phyloP scores from a whole-genome alignment of 805 yeast species.

The Hanseniaspora valbyensis region DNA sequence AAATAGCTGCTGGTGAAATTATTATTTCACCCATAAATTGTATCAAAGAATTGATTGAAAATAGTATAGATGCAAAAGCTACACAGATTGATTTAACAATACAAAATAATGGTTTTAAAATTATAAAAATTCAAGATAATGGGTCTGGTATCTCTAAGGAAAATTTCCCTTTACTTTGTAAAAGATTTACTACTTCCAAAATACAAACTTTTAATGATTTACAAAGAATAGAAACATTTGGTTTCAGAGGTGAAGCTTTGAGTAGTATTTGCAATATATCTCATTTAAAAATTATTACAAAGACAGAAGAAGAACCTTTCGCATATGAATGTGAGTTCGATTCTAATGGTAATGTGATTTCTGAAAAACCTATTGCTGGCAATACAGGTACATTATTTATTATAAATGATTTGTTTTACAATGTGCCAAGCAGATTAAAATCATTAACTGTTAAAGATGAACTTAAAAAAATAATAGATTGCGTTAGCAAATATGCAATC shows the following conservation, averaged over 20 bases:
- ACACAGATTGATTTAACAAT: constrained; percentile 63
- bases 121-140: constrained; percentile 79
- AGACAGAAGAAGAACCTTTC: constrained; percentile 39
- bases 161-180: constrained; percentile 73
- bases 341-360: constrained; percentile 32
- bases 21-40: constrained; percentile 92
- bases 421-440: constrained; percentile 65
- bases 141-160: constrained; percentile 69
- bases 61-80: constrained; percentile 78
- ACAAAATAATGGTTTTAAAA: constrained; percentile 86
- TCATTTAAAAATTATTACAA: constrained; percentile 68
- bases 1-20: constrained; percentile 96
- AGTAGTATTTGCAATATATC: constrained; percentile 90
- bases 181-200: constrained; percentile 87
- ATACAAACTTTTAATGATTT: constrained; percentile 65
- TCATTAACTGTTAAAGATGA: constrained; percentile 65
- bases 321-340: constrained; percentile 14
- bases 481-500: constrained; percentile 71
- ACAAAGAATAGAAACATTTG: constrained; percentile 61
- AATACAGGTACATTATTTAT: constrained; percentile 71
- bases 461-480: constrained; percentile 63
- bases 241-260: constrained; percentile 93
- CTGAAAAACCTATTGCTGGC: constrained; percentile 78
- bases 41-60: constrained; percentile 82
- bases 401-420: constrained; percentile 84